Evolutionary conservation across 768 basidiomycete genomes (phyloP), one percentile per base, ranked within the genome.

Genomic region (Calvatia gigantea): DNA sequence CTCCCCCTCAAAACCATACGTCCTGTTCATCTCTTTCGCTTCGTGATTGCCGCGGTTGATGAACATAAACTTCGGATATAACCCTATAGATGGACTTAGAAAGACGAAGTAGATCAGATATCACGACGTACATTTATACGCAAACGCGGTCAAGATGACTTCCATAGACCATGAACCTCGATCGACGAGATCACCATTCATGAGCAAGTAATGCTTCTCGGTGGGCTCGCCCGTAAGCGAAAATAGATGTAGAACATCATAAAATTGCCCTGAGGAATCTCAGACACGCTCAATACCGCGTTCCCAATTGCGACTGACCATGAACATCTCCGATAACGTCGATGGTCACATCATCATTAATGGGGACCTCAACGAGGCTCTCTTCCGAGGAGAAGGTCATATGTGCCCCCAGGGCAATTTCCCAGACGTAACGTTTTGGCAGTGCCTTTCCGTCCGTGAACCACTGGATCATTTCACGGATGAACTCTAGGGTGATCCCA

Each of bases 21-120:
- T 83, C 46, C 87, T 76, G 71, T 99, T 99, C 97, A 99, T 98
- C 43, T 98, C 94, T 68, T 91, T 91, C 57, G 93, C 87, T 73
- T 96, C 94, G 65, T 98, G 96, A 72, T 98, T 98, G 15, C 96
- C 96, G 60, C 96, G 84, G 69, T 99, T 98, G 67, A 99, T 83
- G 69, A 82, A 96, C 79, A 98, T 91, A 56, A 77, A 83, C 55
- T 83, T 83, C 3, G 96, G 96, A 71, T 91, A 94, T 54, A 98
- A 73, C 95, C 95, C 92, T 93, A 62, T 58, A 27, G n/a, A 52
- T 37, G 14, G 25, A 27, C 50, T 61, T 11, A 58, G 56, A 43
- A 44, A 41, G 58, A 33, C 21, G 29, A 32, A 21, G 12, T 29
- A 49, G 28, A 38, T 42, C 39, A 41, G 14, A n/a, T 12, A 44